A percentile compares a stretch with the other conserved stretches of the same genome.
phyloP scores from a whole-genome alignment of 163 green algal species.

The Chloromonas sp. region DNA sequence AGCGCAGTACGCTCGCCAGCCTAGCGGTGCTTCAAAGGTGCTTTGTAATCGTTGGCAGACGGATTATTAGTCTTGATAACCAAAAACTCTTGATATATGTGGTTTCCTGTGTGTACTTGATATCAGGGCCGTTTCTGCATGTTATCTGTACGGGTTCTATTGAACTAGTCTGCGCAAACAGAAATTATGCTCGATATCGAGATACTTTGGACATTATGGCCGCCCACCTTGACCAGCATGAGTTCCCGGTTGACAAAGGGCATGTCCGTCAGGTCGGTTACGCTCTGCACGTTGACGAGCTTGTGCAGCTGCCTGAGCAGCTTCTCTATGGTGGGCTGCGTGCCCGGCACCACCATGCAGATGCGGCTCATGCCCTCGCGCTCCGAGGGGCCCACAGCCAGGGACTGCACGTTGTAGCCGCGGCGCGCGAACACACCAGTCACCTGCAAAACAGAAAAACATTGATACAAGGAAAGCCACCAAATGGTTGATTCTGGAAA shows the following conservation, averaged over 20 bases:
- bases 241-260: conserved; percentile 87
- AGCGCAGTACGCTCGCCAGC: no score
- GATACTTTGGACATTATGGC: background rate
- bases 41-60: no score
- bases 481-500: no score
- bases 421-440: conserved; percentile 89
- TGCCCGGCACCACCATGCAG: conserved; percentile 86
- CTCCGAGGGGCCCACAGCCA: conserved; percentile 90
- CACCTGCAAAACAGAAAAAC: conserved; percentile 50
- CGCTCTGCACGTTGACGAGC: conserved; percentile 77
- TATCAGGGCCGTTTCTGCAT: no score
- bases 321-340: conserved; percentile 54
- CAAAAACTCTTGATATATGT: no score
- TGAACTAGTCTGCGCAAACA: no score
- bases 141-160: no score
- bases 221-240: conserved; percentile 91
- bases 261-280: conserved; percentile 71
- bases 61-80: no score
- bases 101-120: no score
- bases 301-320: conserved; percentile 88
- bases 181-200: no score
- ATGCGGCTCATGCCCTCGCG: conserved; percentile 80
- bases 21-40: no score
- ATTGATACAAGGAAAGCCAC: no score
- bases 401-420: conserved; percentile 94